Conservation (phyloP, 768 basidiomycete species). For the Boletales sp. region DNA sequence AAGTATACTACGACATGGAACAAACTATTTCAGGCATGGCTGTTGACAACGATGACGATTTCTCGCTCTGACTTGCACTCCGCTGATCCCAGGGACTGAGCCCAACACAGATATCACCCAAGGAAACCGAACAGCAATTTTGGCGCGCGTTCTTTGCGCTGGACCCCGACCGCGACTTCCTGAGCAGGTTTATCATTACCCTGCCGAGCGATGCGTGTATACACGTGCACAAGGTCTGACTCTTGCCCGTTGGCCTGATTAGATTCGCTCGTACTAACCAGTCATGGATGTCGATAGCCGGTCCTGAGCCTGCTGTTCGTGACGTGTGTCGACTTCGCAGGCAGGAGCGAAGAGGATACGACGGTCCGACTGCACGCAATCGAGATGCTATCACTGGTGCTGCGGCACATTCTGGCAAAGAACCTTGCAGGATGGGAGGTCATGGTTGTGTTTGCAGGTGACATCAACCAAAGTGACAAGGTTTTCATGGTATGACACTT, state of each 20-base stretch:
- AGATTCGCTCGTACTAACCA: slow-evolving; percentile 6
- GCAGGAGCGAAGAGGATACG: slow-evolving; percentile 23
- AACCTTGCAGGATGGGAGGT: slow-evolving; percentile 66
- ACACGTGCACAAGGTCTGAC: slow-evolving; percentile 47
- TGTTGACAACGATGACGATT: not conserved
- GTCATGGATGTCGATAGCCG: slow-evolving; percentile 40
- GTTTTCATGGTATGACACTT: slow-evolving; percentile 46
- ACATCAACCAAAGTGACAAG: slow-evolving; percentile 52
- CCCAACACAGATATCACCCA: slow-evolving; percentile 42
- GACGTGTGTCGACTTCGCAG: slow-evolving; percentile 41
- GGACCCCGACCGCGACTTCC: slow-evolving; percentile 47
- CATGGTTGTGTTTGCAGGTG: slow-evolving; percentile 66
- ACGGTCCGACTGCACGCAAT: slow-evolving; percentile 38
- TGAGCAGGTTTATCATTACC: slow-evolving; percentile 37
- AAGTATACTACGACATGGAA: slow-evolving; percentile 46
- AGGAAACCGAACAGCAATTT: slow-evolving; percentile 43
- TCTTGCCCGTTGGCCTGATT: not conserved
- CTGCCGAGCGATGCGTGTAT: slow-evolving; percentile 50
- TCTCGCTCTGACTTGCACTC: slow-evolving; percentile 1
- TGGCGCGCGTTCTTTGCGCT: slow-evolving; percentile 52
- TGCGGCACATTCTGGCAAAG: slow-evolving; percentile 51
- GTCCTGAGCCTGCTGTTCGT: slow-evolving; percentile 45
- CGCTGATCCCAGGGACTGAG: slow-evolving; percentile 34
- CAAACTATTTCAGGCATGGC: slow-evolving; percentile 44
- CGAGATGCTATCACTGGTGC: slow-evolving; percentile 46